phyloP scores from a whole-genome alignment of 2,329 filamentous ascomycete genomes.

The Pseudopyrenochaeta lycopersici region DNA sequence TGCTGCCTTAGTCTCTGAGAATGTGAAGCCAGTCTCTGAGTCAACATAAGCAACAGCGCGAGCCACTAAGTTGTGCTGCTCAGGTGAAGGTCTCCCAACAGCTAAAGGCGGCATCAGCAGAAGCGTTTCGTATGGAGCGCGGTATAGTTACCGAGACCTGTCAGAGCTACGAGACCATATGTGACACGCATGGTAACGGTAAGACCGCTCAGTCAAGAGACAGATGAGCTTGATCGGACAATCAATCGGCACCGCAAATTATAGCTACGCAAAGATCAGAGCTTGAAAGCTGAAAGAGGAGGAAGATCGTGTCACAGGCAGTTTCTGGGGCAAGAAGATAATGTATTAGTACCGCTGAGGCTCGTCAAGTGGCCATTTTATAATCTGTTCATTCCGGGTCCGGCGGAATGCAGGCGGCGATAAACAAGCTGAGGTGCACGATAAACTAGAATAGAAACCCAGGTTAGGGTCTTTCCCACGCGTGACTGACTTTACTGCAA shows the following conservation, averaged over 20 bases:
- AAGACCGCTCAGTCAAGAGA: background rate
- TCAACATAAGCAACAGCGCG: slow-evolving; percentile 31
- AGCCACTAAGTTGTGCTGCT: slow-evolving; percentile 4
- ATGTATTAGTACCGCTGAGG: slow-evolving; percentile 30
- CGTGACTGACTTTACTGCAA: slow-evolving; percentile 36
- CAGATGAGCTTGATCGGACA: slow-evolving; percentile 1
- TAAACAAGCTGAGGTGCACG: slow-evolving; percentile 34
- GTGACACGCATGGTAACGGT: slow-evolving; percentile 31
- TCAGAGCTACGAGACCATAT: slow-evolving; percentile 25
- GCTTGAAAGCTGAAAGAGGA: slow-evolving; percentile 7
- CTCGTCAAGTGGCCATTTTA: slow-evolving; percentile 36
- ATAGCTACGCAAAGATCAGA: slow-evolving; percentile 6
- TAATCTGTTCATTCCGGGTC: slow-evolving; percentile 34
- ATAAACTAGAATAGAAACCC: slow-evolving; percentile 31
- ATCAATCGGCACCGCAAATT: slow-evolving; percentile 11
- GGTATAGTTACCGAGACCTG: slow-evolving; percentile 25
- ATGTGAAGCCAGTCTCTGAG: slow-evolving; percentile 44
- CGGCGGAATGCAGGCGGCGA: slow-evolving; percentile 29
- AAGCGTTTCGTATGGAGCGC: background rate
- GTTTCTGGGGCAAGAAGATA: slow-evolving; percentile 23
- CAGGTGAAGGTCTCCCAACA: slow-evolving; percentile 22
- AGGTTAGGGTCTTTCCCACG: slow-evolving; percentile 29
- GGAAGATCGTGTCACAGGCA: slow-evolving; percentile 19
- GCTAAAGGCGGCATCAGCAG: slow-evolving; percentile 13
- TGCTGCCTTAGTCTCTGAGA: slow-evolving; percentile 42